Evolutionary conservation across 495 filamentous ascomycete species (phyloP), one percentile per base, ranked within the genome.

Genomic region (Lasiosphaeria hispida): DNA sequence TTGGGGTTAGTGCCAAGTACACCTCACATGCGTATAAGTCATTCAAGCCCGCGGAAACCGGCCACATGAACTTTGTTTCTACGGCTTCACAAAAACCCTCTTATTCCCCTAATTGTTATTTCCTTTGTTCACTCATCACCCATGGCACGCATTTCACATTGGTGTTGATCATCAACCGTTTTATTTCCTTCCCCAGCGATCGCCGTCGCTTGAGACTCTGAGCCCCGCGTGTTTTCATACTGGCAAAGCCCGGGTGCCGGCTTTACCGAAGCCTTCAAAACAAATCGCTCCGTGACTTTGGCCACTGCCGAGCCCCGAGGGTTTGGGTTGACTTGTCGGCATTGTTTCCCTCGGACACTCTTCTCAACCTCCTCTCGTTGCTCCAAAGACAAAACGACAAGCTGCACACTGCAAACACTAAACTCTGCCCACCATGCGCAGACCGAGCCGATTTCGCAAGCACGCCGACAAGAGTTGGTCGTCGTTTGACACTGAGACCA

Each of bases 391-490:
- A 10, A 48, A 7, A 52, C 48, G 43, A 54, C 23, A 5, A 30
- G 23, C 23, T 30, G 2, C 23, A 5, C 23, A 30, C 39, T 44
- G 11, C 36, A 53, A n/a, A 35, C 18, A 17, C 55, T 55, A 54
- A 60, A 58, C 35, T 35, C 23, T 48, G 48, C 58, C 48, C 51
- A 62, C 33, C 49, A 70, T 70, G 62, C 60, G 63, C 60, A 65
- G 63, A 59, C 59, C 61, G 14, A 63, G 56, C 15, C 34, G 38
- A 56, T 61, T 63, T 2, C 52, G 62, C 34, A 57, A 56, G 23
- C 7, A 55, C 15, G 38, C 64, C 42, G 53, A 48, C n/a, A 13
- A 39, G 38, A 62, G 62, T 23, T 63, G 51, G 58, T 64, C 53
- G 37, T 59, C 48, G 10, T 35, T 36, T 18, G 67, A 63, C 43